These are phyloP conservation scores for Hypoxylon perforatum DNA, from an alignment of 495 filamentous ascomycete species.

Conservation along the genomic window DNA sequence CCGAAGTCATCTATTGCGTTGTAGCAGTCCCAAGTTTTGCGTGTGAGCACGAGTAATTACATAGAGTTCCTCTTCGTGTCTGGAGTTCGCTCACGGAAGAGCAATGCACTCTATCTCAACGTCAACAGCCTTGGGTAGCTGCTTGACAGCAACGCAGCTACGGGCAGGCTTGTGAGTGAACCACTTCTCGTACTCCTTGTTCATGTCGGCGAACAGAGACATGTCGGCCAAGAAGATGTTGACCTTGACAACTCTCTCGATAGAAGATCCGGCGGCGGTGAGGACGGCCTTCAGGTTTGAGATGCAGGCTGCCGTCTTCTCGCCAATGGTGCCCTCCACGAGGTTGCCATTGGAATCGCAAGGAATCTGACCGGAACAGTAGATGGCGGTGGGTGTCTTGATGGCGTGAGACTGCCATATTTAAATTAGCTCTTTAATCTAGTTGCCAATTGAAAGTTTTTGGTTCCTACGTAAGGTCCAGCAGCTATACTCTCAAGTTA, in stretches of 20 bases:
- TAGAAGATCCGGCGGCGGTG: slow-evolving; percentile 76
- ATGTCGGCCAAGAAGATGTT: slow-evolving; percentile 87
- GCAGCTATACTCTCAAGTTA: slow-evolving; percentile 53
- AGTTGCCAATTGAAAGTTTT: background rate
- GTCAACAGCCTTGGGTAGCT: slow-evolving; percentile 88
- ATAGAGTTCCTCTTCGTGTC: background rate
- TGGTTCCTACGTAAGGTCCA: slow-evolving; percentile 63
- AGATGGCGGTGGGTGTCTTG: slow-evolving; percentile 83
- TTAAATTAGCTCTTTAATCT: slow-evolving; percentile 21
- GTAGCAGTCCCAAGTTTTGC: background rate
- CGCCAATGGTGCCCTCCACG: slow-evolving; percentile 77
- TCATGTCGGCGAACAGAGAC: slow-evolving; percentile 87
- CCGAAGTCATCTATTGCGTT: background rate
- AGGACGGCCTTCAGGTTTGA: slow-evolving; percentile 83
- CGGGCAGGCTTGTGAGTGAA: slow-evolving; percentile 90
- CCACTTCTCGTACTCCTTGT: slow-evolving; percentile 86
- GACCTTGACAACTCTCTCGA: slow-evolving; percentile 82
- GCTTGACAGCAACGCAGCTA: slow-evolving; percentile 90
- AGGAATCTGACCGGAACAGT: slow-evolving; percentile 94
- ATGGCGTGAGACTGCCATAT: slow-evolving; percentile 82
- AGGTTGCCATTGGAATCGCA: slow-evolving; percentile 79
- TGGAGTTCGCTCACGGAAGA: slow-evolving; percentile 63
- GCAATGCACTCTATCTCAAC: slow-evolving; percentile 95
- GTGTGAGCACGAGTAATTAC: slow-evolving; percentile 7
- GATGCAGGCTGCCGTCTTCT: slow-evolving; percentile 80